Conservation (phyloP, 768 basidiomycete species). For the Lactarius sanguifluus region DNA sequence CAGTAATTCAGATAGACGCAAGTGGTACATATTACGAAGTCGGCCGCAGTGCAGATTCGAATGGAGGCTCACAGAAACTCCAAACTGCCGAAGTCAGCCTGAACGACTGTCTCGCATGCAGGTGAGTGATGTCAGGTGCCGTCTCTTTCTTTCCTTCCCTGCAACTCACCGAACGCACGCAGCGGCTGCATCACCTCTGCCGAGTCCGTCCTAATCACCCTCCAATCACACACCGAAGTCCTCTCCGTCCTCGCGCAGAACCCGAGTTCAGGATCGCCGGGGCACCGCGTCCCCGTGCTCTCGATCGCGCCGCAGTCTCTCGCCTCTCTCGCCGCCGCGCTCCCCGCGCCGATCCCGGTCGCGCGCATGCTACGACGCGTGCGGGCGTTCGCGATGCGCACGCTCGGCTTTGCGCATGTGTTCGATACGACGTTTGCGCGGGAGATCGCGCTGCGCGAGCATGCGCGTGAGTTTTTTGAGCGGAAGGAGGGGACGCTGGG, state of each 20-base stretch:
- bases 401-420: slow-evolving; percentile 75
- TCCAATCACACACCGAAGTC: slow-evolving; percentile 94
- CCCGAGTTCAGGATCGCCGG: slow-evolving; percentile 39
- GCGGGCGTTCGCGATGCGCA: slow-evolving; percentile 62
- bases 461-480: slow-evolving; percentile 77
- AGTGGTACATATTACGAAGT: slow-evolving; percentile 89
- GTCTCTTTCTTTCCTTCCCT: neutral
- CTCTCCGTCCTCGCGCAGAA: slow-evolving; percentile 71
- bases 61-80: slow-evolving; percentile 55
- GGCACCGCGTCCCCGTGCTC: slow-evolving; percentile 61
- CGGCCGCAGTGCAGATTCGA: slow-evolving; percentile 29
- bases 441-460: slow-evolving; percentile 80
- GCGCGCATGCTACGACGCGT: slow-evolving; percentile 68
- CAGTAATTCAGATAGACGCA: slow-evolving; percentile 88
- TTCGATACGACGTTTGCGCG: slow-evolving; percentile 96
- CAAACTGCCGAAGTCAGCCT: slow-evolving; percentile 94
- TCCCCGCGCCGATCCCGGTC: slow-evolving; percentile 44
- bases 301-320: slow-evolving; percentile 91
- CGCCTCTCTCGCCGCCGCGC: slow-evolving; percentile 71
- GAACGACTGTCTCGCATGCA: slow-evolving; percentile 98
- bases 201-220: slow-evolving; percentile 93
- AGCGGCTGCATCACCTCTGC: slow-evolving; percentile 99
- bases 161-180: neutral
- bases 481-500: slow-evolving; percentile 36
- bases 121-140: slow-evolving; percentile 50